phyloP scores from a whole-genome alignment of 2,329 filamentous ascomycete species.

The Byssothecium circinans region DNA sequence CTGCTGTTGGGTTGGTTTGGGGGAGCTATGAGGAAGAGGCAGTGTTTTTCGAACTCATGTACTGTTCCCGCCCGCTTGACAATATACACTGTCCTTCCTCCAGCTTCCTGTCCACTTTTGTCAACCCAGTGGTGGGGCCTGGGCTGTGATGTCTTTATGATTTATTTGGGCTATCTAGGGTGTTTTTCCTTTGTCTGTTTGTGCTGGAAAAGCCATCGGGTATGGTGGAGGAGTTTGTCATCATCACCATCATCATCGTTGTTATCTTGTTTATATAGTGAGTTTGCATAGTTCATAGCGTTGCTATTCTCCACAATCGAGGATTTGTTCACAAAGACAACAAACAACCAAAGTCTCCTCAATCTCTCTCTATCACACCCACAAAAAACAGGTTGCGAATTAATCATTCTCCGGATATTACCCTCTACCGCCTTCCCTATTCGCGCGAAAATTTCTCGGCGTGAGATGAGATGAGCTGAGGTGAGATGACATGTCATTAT shows the following conservation, averaged over 20 bases:
- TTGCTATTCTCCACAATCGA: no score
- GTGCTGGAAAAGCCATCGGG: not conserved
- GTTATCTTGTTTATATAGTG: no score
- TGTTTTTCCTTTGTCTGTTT: not conserved
- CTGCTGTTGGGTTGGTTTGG: not conserved
- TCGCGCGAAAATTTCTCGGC: no score
- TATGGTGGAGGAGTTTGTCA: not conserved
- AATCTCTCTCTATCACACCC: no score
- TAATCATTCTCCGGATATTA: no score
- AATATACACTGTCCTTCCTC: conserved; percentile 28
- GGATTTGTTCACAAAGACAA: no score
- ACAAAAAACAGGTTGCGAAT: no score
- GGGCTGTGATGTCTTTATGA: conserved; percentile 7
- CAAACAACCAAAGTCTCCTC: no score
- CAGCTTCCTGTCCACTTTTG: not conserved
- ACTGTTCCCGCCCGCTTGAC: conserved; percentile 10
- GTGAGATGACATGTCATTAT: no score
- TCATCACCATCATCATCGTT: not conserved
- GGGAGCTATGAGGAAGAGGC: conserved; percentile 3
- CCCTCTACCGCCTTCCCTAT: no score
- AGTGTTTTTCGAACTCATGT: conserved; percentile 9
- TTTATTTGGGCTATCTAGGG: not conserved
- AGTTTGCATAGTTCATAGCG: no score
- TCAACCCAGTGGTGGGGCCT: not conserved
- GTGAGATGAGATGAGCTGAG: no score